These are phyloP conservation scores for Citrus reticulata DNA, from an alignment of 345 rosid genomes.

Conservation along the genomic window DNA sequence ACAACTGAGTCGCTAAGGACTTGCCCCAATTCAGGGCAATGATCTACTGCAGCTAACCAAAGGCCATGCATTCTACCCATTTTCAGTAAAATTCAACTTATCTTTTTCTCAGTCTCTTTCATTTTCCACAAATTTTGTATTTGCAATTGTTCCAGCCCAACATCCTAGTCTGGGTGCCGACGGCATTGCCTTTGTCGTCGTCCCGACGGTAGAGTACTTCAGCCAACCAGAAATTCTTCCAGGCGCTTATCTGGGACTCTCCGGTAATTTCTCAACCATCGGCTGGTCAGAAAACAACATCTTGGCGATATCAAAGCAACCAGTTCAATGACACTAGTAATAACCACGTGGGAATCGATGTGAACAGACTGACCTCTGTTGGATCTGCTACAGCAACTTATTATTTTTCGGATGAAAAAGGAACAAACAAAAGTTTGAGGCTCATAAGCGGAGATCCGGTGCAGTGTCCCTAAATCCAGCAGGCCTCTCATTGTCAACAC, in stretches of 20 bases:
- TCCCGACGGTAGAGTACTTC: neutral
- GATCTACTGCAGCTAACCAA: no score
- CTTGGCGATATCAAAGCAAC: slow-evolving; percentile 25
- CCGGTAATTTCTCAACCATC: slow-evolving; percentile 25
- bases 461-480: neutral
- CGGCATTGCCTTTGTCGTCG: neutral
- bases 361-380: neutral
- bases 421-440: neutral
- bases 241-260: slow-evolving; percentile 40
- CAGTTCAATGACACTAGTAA: slow-evolving; percentile 41
- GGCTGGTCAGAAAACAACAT: slow-evolving; percentile 40
- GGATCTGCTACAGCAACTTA: neutral
- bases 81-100: neutral
- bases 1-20: no score
- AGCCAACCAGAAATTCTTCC: neutral
- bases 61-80: neutral
- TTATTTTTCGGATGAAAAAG: neutral
- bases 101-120: neutral
- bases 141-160: neutral
- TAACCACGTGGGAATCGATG: slow-evolving; percentile 41
- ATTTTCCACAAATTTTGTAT: no score
- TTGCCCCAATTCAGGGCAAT: no score
- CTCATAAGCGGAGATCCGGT: neutral
- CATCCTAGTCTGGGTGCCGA: neutral
- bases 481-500: slow-evolving; percentile 11